phyloP scores from a whole-genome alignment of 495 filamentous ascomycete species.

The Mytilinidion resinicola region DNA sequence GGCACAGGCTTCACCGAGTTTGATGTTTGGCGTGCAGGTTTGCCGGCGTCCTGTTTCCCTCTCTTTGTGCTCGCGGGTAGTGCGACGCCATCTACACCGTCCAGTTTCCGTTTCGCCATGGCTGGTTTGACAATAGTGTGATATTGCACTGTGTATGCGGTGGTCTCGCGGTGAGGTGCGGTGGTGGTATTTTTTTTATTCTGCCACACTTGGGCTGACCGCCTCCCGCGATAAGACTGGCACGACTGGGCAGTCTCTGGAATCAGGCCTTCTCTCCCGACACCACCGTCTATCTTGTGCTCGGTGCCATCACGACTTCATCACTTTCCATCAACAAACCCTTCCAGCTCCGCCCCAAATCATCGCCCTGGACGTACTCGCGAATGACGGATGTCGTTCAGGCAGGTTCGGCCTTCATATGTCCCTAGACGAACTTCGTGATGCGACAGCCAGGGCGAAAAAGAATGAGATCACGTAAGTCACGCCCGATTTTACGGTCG shows the following conservation, averaged over 20 bases:
- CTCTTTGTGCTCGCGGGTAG: conserved; percentile 30
- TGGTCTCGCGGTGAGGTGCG: neutral
- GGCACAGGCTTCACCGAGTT: neutral
- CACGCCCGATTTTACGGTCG: conserved; percentile 20
- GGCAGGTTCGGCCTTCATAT: conserved; percentile 41
- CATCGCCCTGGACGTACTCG: conserved; percentile 36
- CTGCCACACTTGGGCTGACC: neutral
- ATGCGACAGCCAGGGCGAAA: conserved; percentile 52
- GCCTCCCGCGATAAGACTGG: too few relatives aligned
- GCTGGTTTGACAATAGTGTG: neutral
- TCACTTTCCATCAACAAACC: conserved; percentile 22
- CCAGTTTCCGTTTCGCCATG: conserved; percentile 77
- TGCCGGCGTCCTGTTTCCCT: conserved; percentile 20
- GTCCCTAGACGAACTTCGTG: conserved; percentile 45
- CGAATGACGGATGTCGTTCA: conserved; percentile 57
- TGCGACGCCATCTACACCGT: conserved; percentile 27
- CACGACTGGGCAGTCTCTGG: too few relatives aligned
- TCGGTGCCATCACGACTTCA: conserved; percentile 1
- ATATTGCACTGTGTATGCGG: neutral
- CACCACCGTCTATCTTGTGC: neutral
- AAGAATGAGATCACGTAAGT: conserved; percentile 59
- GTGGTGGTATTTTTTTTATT: neutral
- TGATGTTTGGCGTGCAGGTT: neutral
- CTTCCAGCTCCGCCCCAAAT: conserved; percentile 33
- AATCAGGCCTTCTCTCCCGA: neutral